Conservation (phyloP, 1,284 basidiomycete genomes). For the Xanthoconium separans region DNA sequence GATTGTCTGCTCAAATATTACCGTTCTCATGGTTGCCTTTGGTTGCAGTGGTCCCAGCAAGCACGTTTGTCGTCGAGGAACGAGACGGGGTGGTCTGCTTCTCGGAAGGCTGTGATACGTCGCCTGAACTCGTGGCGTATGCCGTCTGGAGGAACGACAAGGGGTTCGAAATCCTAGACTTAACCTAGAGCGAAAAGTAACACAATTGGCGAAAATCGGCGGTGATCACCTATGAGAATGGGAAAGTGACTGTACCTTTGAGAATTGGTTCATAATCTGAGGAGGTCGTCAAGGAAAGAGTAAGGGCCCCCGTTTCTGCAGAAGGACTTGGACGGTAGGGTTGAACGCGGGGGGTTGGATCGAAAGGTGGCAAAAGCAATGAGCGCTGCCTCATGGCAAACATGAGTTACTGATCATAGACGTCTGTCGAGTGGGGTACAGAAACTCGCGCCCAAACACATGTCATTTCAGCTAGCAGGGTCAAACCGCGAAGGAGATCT, state of each 20-base stretch:
- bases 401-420: slow-evolving; percentile 15
- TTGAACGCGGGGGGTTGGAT: slow-evolving; percentile 3
- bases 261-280: slow-evolving; percentile 6
- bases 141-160: slow-evolving; percentile 3
- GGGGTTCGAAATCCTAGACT: background rate
- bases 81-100: background rate
- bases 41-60: background rate
- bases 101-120: background rate
- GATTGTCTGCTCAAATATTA: slow-evolving; percentile 8
- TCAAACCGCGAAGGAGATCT: background rate
- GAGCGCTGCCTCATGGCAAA: slow-evolving; percentile 24
- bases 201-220: slow-evolving; percentile 4
- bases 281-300: slow-evolving; percentile 7
- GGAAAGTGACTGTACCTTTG: slow-evolving; percentile 10
- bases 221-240: background rate
- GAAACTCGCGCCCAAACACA: background rate
- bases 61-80: slow-evolving; percentile 1
- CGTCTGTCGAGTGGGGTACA: background rate
- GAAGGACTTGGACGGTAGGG: slow-evolving; percentile 7
- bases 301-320: slow-evolving; percentile 2
- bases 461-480: slow-evolving; percentile 11
- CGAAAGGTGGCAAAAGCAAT: slow-evolving; percentile 5
- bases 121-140: background rate
- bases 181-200: slow-evolving; percentile 13
- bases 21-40: slow-evolving; percentile 1